A percentile compares a stretch with the other conserved stretches of the same genome.
These are phyloP conservation scores for Lathyrus oleraceus DNA, from an alignment of 306 rosid species.

Conservation along the genomic window DNA sequence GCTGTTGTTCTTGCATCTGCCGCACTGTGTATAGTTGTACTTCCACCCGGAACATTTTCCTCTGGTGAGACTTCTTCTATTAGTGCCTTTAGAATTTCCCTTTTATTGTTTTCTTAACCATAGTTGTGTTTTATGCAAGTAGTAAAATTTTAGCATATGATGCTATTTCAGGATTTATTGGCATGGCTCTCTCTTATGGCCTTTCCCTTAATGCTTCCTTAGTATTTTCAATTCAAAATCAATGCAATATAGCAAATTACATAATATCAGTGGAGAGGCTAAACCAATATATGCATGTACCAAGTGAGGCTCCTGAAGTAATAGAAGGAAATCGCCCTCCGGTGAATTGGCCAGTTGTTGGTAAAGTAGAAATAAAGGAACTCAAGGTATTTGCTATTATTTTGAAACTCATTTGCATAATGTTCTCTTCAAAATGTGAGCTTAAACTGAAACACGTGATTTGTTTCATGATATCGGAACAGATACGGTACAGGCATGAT, in stretches of 20 bases:
- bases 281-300: conserved; percentile 69
- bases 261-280: conserved; percentile 89
- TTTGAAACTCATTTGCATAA: conserved; percentile 15
- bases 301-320: conserved; percentile 79
- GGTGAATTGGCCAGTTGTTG: conserved; percentile 62
- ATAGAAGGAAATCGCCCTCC: conserved; percentile 71
- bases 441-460: conserved; percentile 16
- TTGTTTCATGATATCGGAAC: conserved; percentile 33
- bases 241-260: conserved; percentile 68
- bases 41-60: conserved; percentile 74
- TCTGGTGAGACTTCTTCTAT: conserved; percentile 34
- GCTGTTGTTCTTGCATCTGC: conserved; percentile 69
- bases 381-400: conserved; percentile 52
- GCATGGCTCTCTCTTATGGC: conserved; percentile 96
- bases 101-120: not conserved
- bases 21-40: conserved; percentile 70
- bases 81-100: not conserved
- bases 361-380: conserved; percentile 71
- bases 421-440: conserved; percentile 5
- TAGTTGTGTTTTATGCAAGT: not conserved
- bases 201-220: conserved; percentile 69
- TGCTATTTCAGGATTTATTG: conserved; percentile 50
- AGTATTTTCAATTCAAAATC: conserved; percentile 70
- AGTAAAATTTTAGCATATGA: not conserved
- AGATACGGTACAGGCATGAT: conserved; percentile 71